Evolutionary conservation across 495 filamentous ascomycete species (phyloP).

Genomic region (Beverwykella pulmonaria): DNA sequence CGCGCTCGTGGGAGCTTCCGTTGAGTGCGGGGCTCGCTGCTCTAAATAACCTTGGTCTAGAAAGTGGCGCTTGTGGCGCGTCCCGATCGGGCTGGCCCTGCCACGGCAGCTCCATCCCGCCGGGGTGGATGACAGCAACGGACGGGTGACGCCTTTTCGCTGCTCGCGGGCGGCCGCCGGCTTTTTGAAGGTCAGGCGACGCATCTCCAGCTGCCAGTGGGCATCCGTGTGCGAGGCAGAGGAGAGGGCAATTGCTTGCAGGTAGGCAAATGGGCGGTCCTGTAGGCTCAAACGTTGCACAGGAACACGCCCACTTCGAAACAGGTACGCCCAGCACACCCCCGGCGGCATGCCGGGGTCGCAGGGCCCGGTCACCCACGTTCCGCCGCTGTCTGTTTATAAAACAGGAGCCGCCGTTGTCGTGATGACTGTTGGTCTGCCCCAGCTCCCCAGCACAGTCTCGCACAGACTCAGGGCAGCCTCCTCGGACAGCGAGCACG

Average conservation of each 20-base stretch:
- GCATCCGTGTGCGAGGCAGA: too few relatives aligned
- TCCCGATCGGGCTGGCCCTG: conserved; percentile 20
- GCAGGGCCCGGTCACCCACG: conserved; percentile 8
- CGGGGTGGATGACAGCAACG: conserved; percentile 23
- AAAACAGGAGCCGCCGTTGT: conserved; percentile 19
- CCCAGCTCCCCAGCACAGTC: background rate
- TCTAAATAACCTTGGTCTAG: background rate
- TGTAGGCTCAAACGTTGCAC: conserved; percentile 25
- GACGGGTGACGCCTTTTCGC: background rate
- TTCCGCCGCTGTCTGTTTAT: conserved; percentile 19
- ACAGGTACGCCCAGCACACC: conserved; percentile 27
- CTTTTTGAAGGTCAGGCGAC: background rate
- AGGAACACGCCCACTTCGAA: conserved; percentile 19
- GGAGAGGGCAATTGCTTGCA: conserved; percentile 3
- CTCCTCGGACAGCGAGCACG: background rate
- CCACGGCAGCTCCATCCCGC: conserved; percentile 16
- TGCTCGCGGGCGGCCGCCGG: background rate
- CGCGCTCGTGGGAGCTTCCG: conserved; percentile 6
- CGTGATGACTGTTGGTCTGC: background rate
- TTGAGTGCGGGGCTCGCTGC: conserved; percentile 17
- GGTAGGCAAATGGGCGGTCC: conserved; percentile 1
- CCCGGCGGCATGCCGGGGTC: conserved; percentile 2
- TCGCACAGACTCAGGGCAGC: background rate
- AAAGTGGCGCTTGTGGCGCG: conserved; percentile 1
- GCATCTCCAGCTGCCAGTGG: too few relatives aligned